Evolutionary conservation across 805 yeast genomes (phyloP), one percentile per base, ranked within the genome.

Genomic region (Dipodascus geniculatus): DNA sequence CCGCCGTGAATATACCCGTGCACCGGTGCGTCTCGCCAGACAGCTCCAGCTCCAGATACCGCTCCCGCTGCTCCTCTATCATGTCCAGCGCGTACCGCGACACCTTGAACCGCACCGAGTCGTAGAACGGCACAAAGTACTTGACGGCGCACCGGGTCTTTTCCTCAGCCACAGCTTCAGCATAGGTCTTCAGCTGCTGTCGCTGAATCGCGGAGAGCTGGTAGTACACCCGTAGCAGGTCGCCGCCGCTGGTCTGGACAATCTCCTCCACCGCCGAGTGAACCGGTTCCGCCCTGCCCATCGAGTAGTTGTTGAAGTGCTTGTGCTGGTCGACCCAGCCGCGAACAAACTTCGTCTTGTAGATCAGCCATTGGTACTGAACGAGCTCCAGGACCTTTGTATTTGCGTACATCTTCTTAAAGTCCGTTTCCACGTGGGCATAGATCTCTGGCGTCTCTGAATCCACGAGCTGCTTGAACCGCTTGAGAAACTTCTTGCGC

Each of bases 251-350:
- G 14, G 17, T 38, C 20, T 38, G 44, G 8, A 38, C 44, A 38
- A 38, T 38, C 17, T 38, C 44, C 14, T 38, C 44, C 19, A 38
- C 44, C 44, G 44, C 44, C 20, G 44, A 14, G 6, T 38, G 44
- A n/a, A 38, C 44, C 6, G 44, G 44, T 16, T 38, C 44, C 4
- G 44, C 44, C 19, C 20, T 38, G 14, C 44, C 44, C 44, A 38
- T 38, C 19, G 44, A 38, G 19, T 38, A 38, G 44, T 38, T 38
- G 44, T 38, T 38, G 44, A 38, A 38, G 14, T 38, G 44, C 44
- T 38, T 38, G 20, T 38, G 44, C 44, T 38, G 44, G 44, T 38
- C 44, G 11, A 38, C 44, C 44, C 44, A 38, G 4, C 44, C 44
- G 6, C 44, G 17, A 6, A 38, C 44, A 38, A 38, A 38, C 44